These are phyloP conservation scores for Xylaria sp. DNA, from an alignment of 2,329 filamentous ascomycete species.

Conservation along the genomic window DNA sequence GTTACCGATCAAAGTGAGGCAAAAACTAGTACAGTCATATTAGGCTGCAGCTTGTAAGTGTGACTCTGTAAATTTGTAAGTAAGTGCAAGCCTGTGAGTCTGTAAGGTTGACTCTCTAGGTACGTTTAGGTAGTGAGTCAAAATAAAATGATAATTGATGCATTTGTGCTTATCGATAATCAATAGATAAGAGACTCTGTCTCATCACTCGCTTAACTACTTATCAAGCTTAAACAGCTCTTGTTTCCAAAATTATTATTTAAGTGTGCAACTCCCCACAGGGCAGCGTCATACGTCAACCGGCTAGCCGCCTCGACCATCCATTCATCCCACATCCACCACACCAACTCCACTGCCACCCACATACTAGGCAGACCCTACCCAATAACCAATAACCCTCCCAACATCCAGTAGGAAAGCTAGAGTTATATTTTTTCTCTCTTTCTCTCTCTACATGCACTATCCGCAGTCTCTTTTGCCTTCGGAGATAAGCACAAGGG, in stretches of 20 bases:
- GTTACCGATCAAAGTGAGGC: too few species aligned
- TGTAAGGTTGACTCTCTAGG: too few species aligned
- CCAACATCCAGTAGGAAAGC: constrained; percentile 23
- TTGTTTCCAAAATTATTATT: constrained; percentile 14
- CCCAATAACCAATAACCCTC: constrained; percentile 1
- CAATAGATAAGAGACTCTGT: too few species aligned
- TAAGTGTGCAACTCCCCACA: constrained; percentile 30
- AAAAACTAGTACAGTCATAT: too few species aligned
- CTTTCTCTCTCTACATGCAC: not conserved
- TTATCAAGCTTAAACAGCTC: not conserved
- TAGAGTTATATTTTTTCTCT: not conserved
- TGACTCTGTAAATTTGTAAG: too few species aligned
- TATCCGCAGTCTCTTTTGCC: constrained; percentile 18
- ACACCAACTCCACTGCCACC: constrained; percentile 26
- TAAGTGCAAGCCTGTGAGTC: too few species aligned
- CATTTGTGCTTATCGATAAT: too few species aligned
- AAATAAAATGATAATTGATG: too few species aligned
- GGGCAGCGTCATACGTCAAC: constrained; percentile 25
- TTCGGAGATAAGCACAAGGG: constrained; percentile 27
- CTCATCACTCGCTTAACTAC: too few species aligned
- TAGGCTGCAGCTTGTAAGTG: too few species aligned
- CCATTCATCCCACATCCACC: constrained; percentile 4
- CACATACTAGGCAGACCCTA: constrained; percentile 5
- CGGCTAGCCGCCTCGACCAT: not conserved
- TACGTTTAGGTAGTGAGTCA: too few species aligned